Conservation (phyloP, 75 land plant genomes). For the Pinus taeda region DNA sequence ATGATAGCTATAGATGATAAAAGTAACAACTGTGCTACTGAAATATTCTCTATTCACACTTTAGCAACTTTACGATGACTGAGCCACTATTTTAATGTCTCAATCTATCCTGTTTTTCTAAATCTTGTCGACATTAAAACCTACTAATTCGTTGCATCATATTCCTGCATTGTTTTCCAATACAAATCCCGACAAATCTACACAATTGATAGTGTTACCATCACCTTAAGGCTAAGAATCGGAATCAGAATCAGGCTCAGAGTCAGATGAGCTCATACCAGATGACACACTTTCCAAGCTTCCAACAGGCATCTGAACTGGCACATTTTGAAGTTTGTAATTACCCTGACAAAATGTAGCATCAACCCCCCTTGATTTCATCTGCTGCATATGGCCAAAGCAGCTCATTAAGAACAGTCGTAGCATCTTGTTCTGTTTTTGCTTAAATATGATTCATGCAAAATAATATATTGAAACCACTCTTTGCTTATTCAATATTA, state of each 20-base stretch:
- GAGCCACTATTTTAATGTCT: conserved; percentile 8
- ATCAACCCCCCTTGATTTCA: conserved; percentile 1
- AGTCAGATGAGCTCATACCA: not conserved
- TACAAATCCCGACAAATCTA: conserved; percentile 3
- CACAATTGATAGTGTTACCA: conserved; percentile 3
- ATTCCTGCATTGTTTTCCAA: not conserved
- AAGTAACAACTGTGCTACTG: conserved; percentile 1
- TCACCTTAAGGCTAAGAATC: not conserved
- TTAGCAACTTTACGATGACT: conserved; percentile 1
- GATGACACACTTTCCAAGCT: conserved; percentile 6
- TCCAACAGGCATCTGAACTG: not conserved
- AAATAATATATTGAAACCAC: not conserved
- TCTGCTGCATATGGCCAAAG: conserved; percentile 4
- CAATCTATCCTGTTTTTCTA: conserved; percentile 3
- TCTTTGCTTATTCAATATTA: not conserved
- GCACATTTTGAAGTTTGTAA: conserved; percentile 2
- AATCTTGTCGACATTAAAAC: not conserved
- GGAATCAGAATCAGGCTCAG: conserved; percentile 8
- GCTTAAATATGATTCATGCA: not conserved
- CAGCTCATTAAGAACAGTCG: not conserved
- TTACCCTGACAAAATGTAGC: not conserved
- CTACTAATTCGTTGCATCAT: conserved; percentile 3
- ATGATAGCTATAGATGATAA: not conserved
- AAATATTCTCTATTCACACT: conserved; percentile 12
- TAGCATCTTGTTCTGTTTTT: not conserved